Conservation (phyloP, 768 basidiomycete genomes). For the Tylopilus felleus region DNA sequence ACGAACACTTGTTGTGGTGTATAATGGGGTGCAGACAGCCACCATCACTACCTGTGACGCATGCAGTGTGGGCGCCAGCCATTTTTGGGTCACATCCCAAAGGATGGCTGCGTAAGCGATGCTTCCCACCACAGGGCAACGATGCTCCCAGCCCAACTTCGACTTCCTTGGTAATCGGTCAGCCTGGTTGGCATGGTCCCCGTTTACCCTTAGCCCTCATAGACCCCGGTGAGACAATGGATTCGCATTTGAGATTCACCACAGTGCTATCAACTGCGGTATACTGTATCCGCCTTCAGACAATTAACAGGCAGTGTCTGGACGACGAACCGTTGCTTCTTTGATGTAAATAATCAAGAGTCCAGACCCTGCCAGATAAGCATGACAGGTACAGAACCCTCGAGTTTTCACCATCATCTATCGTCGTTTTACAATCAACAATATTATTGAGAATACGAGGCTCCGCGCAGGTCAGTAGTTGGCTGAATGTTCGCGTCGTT, state of each 20-base stretch:
- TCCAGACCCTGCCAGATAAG: neutral
- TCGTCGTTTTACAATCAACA: constrained; percentile 9
- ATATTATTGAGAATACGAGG: too few relatives aligned
- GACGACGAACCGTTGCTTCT: constrained; percentile 2
- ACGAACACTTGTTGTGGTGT: neutral
- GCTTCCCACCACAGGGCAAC: neutral
- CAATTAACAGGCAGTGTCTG: constrained; percentile 12
- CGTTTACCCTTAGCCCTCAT: constrained; percentile 18
- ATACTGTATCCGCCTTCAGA: neutral
- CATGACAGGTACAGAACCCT: too few relatives aligned
- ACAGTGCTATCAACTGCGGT: neutral
- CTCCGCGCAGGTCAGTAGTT: neutral
- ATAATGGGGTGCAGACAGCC: neutral
- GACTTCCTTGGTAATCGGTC: constrained; percentile 12
- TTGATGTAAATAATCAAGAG: constrained; percentile 3
- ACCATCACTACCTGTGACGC: neutral
- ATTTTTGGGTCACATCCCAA: too few relatives aligned
- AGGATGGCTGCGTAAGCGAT: neutral
- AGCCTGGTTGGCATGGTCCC: constrained; percentile 21
- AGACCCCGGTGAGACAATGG: constrained; percentile 6
- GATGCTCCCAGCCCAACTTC: neutral
- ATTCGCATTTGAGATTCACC: constrained; percentile 21
- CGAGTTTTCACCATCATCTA: too few relatives aligned
- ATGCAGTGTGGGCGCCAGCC: neutral
- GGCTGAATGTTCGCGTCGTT: neutral